Conservation (phyloP, 148 eudicot genomes). For the Tetragonia tetragonoides region DNA sequence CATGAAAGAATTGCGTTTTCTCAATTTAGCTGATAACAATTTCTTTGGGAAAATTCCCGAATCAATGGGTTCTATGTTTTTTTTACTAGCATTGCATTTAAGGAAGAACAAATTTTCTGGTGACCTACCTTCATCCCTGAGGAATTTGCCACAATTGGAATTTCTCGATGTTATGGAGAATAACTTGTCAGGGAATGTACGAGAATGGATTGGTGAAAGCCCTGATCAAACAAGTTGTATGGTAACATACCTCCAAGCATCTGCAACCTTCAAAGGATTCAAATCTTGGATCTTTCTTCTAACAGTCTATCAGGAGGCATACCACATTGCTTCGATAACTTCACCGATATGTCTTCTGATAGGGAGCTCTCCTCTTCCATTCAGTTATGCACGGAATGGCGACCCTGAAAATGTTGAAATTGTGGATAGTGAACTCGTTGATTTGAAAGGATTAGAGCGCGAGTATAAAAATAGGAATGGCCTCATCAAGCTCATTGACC, state of each 20-base stretch:
- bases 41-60: too few relatives aligned
- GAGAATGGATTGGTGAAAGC: conserved; percentile 25
- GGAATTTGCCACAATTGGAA: too few relatives aligned
- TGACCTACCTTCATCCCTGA: too few relatives aligned
- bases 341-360: conserved; percentile 30
- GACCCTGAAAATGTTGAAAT: too few relatives aligned
- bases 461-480: conserved; percentile 34
- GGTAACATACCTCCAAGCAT: conserved; percentile 32
- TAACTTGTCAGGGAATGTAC: conserved; percentile 29
- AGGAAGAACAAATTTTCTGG: too few relatives aligned
- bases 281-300: conserved; percentile 28
- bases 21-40: too few relatives aligned
- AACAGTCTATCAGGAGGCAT: conserved; percentile 36
- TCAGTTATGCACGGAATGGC: too few relatives aligned
- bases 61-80: too few relatives aligned
- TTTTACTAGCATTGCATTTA: too few relatives aligned
- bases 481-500: conserved; percentile 43
- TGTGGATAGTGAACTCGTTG: conserved; percentile 38
- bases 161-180: too few relatives aligned
- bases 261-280: conserved; percentile 15
- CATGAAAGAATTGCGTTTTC: too few relatives aligned
- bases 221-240: conserved; percentile 25
- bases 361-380: neutral
- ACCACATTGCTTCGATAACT: conserved; percentile 28
- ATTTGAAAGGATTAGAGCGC: conserved; percentile 27